Evolutionary conservation across 1,139 yeast genomes (phyloP), one percentile per base, ranked within the genome.

Genomic region (Candida sojae): DNA sequence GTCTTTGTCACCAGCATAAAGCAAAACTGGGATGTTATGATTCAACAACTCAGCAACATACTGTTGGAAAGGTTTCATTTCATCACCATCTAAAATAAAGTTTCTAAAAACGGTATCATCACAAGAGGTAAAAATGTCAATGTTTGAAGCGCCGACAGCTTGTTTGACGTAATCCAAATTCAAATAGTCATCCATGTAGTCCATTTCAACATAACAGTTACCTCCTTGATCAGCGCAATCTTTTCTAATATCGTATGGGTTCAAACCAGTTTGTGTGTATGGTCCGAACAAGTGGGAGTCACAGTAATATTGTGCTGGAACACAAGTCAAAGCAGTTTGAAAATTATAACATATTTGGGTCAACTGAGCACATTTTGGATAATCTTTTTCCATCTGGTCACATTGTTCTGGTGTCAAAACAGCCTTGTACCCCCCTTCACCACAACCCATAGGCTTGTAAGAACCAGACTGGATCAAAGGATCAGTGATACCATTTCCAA

Each of bases 231-330:
- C 92, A 32, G 71, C 78, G 70, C 99, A 93, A 64, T 78, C 77
- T 62, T 80, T 83, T 70, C 99, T 85, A 59, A 93, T 88, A 62
- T 93, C 99, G 67, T 93, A 93, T 44, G 92, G 96, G 63, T 93
- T 92, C 65, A 86, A 84, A 33, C 98, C 98, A 5, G 59, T 54
- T 17, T 60, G 57, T 32, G 49, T 45, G 46, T 62, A 62, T 23
- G 66, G 67, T 33, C 47, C 49, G 26, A 53, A 59, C 47, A 53
- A 46, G 31, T 49, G 55, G 23, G 36, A 33, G 87, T 75, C 57
- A 62, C 86, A 75, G 44, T 85, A 75, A 50, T 88, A 71, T 67
- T 84, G 74, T 29, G 98, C 97, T 12, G 97, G 96, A 46, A 91
- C 93, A 79, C 99, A 93, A 5, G 93, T 75, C 79, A 92, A 86